Percentiles rank a stretch among this genome's conserved stretches.
These are phyloP conservation scores for Metschnikowia proteae DNA, from an alignment of 805 yeast species.

Conservation along the genomic window DNA sequence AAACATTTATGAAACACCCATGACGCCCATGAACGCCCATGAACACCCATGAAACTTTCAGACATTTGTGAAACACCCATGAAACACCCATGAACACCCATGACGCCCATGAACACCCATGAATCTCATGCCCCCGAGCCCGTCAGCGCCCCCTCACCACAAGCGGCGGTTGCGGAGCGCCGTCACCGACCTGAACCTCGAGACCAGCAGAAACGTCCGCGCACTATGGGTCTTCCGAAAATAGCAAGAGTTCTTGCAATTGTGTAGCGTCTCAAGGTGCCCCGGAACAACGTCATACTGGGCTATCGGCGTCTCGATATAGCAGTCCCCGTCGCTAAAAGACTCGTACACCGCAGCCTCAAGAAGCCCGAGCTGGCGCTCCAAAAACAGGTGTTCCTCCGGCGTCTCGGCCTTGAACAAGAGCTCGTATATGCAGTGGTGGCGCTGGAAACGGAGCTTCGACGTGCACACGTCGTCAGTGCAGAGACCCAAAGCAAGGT, in stretches of 20 bases:
- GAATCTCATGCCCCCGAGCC: too few species aligned
- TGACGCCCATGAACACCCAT: too few species aligned
- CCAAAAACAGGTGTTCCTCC: not conserved
- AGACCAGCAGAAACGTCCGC: not conserved
- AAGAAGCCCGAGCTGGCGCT: not conserved
- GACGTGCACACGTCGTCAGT: not conserved
- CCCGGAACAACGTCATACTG: constrained; percentile 8
- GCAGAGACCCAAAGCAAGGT: constrained; percentile 8
- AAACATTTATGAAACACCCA: too few species aligned
- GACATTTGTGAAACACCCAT: too few species aligned
- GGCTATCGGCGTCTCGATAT: constrained; percentile 6
- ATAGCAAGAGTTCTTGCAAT: constrained; percentile 6
- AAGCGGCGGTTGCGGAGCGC: not conserved
- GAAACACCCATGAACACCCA: too few species aligned
- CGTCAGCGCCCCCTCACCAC: not conserved
- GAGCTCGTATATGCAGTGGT: constrained; percentile 11
- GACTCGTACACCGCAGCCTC: not conserved
- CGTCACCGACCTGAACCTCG: not conserved
- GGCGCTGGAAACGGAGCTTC: constrained; percentile 8
- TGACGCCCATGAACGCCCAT: too few species aligned
- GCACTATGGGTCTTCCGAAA: constrained; percentile 4
- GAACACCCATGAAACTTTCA: too few species aligned
- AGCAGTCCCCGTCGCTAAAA: constrained; percentile 8
- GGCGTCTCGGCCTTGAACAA: constrained; percentile 2
- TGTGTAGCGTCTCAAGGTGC: not conserved